Conservation (phyloP, 331 rosid genomes). For the Prunus yedoensis region DNA sequence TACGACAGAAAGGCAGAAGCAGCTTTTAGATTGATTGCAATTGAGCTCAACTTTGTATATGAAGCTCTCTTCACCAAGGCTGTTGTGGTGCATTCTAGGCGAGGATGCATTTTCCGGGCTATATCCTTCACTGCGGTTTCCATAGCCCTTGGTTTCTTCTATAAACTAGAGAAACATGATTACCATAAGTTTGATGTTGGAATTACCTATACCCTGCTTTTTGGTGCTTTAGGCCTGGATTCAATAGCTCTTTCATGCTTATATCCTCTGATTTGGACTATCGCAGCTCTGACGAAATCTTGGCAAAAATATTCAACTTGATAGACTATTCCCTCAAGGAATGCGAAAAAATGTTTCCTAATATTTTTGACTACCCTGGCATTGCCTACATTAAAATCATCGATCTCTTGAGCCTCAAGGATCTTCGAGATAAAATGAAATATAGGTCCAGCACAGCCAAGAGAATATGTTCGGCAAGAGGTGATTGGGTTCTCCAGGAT, state of each 20-base stretch:
- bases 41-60: conserved; percentile 52
- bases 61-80: conserved; percentile 56
- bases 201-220: conserved; percentile 16
- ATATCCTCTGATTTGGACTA: conserved; percentile 23
- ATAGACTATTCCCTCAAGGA: conserved; percentile 25
- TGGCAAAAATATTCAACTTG: conserved; percentile 20
- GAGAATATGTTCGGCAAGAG: conserved; percentile 37
- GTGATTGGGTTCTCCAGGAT: conserved; percentile 31
- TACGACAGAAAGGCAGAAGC: neutral
- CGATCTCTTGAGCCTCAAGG: conserved; percentile 20
- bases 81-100: neutral
- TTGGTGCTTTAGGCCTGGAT: conserved; percentile 34
- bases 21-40: conserved; percentile 27
- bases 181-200: too few relatives aligned
- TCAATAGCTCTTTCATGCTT: conserved; percentile 3
- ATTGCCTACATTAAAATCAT: neutral
- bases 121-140: neutral
- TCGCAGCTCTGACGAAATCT: neutral
- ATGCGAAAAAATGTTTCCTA: neutral
- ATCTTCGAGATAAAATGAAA: conserved; percentile 10
- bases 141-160: conserved; percentile 12
- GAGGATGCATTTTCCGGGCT: conserved; percentile 15
- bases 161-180: neutral
- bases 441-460: conserved; percentile 20
- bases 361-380: neutral